Percentiles rank a stretch among this genome's conserved stretches.
Conservation (phyloP, 2,329 filamentous ascomycete genomes). For the Alternaria sp. region DNA sequence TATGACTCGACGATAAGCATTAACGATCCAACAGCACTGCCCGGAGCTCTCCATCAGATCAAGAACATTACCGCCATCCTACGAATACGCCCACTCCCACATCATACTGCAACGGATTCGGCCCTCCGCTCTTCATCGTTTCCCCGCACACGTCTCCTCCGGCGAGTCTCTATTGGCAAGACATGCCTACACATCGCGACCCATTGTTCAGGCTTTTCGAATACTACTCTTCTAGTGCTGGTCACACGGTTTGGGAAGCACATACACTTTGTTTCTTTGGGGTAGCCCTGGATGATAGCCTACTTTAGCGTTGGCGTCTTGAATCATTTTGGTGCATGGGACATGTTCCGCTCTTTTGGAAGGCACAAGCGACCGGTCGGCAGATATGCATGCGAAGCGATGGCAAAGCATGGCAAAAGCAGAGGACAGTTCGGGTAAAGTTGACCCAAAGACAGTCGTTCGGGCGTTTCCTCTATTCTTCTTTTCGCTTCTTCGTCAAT, state of each 20-base stretch:
- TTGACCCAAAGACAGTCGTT: background rate
- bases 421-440: background rate
- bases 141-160: background rate
- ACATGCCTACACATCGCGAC: background rate
- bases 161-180: background rate
- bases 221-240: constrained; percentile 15
- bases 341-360: background rate
- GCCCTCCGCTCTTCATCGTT: background rate
- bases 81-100: background rate
- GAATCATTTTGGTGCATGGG: background rate
- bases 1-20: constrained; percentile 35
- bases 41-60: background rate
- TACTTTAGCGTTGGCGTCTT: constrained; percentile 21
- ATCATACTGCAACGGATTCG: background rate
- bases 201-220: background rate
- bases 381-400: background rate
- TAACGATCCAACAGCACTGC: background rate
- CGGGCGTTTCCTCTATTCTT: background rate
- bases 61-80: background rate
- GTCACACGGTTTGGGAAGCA: constrained; percentile 14
- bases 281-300: constrained; percentile 7
- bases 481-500: background rate
- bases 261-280: constrained; percentile 11
- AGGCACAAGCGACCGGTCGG: background rate
- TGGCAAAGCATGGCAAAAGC: background rate